These are phyloP conservation scores for Millerozyma miso DNA, from an alignment of 805 yeast genomes.

Conservation along the genomic window DNA sequence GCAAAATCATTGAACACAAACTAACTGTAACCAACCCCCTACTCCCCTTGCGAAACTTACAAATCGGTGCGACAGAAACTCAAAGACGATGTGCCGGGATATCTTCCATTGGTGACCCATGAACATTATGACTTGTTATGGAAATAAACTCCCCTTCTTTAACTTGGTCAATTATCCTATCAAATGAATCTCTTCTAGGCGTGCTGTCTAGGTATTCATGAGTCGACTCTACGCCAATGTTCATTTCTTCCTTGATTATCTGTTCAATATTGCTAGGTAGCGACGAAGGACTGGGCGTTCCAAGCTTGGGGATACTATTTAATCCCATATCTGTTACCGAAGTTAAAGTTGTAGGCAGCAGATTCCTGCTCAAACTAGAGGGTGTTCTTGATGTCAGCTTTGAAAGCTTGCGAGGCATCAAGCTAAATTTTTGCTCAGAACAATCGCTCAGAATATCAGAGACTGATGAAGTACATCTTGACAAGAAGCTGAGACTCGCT, in stretches of 20 bases:
- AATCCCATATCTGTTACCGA: not conserved
- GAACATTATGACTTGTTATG: slow-evolving; percentile 7
- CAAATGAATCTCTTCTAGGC: slow-evolving; percentile 6
- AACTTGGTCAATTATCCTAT: slow-evolving; percentile 4
- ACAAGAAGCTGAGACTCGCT: slow-evolving; percentile 9
- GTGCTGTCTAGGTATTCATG: not conserved
- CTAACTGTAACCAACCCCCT: no score
- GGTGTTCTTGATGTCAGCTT: slow-evolving; percentile 2
- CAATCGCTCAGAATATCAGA: slow-evolving; percentile 3
- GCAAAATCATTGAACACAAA: no score
- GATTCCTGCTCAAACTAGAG: slow-evolving; percentile 4
- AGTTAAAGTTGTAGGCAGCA: slow-evolving; percentile 3
- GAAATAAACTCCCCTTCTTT: slow-evolving; percentile 6
- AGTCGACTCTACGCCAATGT: not conserved
- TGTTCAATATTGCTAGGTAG: slow-evolving; percentile 3
- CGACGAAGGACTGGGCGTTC: not conserved
- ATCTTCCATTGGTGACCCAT: not conserved
- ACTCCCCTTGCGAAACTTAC: no score
- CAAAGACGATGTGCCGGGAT: no score
- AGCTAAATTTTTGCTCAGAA: slow-evolving; percentile 4
- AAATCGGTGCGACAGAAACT: no score
- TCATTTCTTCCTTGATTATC: slow-evolving; percentile 4
- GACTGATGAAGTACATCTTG: slow-evolving; percentile 1
- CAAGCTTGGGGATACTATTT: not conserved
- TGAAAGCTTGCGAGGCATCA: slow-evolving; percentile 11